Conservation (phyloP, 2,329 filamentous ascomycete genomes). For the Penicillium rolfsii region DNA sequence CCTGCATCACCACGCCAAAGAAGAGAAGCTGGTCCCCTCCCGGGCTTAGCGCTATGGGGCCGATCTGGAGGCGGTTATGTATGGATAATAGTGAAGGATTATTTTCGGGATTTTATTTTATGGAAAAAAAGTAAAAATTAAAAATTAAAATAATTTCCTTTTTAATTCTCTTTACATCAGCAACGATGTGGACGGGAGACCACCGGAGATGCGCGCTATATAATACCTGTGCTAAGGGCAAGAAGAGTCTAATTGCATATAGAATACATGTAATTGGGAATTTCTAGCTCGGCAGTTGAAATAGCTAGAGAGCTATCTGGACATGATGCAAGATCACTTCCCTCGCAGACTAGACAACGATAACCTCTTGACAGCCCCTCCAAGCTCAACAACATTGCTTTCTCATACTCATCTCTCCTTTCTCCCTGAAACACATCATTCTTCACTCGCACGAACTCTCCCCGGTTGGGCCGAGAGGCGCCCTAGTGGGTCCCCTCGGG, state of each 20-base stretch:
- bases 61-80: conserved; percentile 30
- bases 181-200: background rate
- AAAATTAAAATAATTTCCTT: background rate
- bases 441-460: conserved; percentile 15
- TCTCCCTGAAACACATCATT: background rate
- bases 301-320: background rate
- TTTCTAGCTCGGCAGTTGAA: background rate
- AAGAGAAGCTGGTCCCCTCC: conserved; percentile 23
- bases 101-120: conserved; percentile 1
- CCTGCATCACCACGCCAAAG: conserved; percentile 7
- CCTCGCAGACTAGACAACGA: background rate
- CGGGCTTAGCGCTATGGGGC: conserved; percentile 28
- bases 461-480: conserved; percentile 29
- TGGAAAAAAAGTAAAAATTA: background rate
- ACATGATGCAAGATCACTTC: background rate
- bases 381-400: too few relatives aligned
- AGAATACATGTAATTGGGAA: background rate
- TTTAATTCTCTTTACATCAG: background rate
- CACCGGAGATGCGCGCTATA: background rate
- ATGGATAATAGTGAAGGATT: background rate
- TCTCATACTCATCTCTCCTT: too few relatives aligned
- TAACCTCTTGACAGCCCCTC: background rate
- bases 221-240: background rate
- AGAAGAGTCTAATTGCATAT: background rate
- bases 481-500: conserved; percentile 25